phyloP scores from a whole-genome alignment of 23 red algal genomes.

The Gracilaria gracilis region DNA sequence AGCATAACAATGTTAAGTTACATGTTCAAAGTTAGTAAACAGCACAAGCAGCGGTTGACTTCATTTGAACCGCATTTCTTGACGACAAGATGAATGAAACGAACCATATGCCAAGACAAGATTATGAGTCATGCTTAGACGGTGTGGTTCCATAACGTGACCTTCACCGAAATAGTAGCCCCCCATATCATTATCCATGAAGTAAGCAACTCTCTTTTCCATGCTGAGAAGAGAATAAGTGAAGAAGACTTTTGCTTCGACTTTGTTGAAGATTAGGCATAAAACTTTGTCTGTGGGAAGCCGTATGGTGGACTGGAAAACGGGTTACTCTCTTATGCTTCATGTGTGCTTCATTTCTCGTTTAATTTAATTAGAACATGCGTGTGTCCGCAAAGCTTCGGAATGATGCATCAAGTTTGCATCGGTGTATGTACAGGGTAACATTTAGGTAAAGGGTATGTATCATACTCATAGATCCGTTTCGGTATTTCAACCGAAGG shows the following conservation, averaged over 20 bases:
- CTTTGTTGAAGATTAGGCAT: not conserved
- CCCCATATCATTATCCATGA: conserved; percentile 79
- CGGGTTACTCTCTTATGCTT: not conserved
- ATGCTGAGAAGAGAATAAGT: not conserved
- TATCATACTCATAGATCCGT: too few species aligned
- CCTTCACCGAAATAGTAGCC: conserved; percentile 87
- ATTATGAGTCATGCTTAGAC: conserved; percentile 87
- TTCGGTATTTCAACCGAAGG: too few species aligned
- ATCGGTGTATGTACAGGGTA: not conserved
- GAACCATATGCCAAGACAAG: conserved; percentile 85
- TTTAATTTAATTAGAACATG: not conserved
- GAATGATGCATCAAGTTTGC: too few species aligned
- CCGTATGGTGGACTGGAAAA: not conserved
- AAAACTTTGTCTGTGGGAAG: not conserved
- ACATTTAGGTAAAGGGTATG: too few species aligned
- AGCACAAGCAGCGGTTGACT: not conserved
- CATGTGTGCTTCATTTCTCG: not conserved
- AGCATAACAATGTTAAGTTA: not conserved
- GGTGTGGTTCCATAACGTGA: conserved; percentile 92
- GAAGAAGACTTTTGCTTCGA: not conserved
- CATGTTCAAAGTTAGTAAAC: not conserved
- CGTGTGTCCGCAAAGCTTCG: not conserved
- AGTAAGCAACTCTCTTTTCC: conserved; percentile 72
- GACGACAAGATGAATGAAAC: conserved; percentile 10
- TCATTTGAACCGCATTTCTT: not conserved